phyloP scores from a whole-genome alignment of 2,329 filamentous ascomycete genomes.

The Knoxdaviesia proteae region DNA sequence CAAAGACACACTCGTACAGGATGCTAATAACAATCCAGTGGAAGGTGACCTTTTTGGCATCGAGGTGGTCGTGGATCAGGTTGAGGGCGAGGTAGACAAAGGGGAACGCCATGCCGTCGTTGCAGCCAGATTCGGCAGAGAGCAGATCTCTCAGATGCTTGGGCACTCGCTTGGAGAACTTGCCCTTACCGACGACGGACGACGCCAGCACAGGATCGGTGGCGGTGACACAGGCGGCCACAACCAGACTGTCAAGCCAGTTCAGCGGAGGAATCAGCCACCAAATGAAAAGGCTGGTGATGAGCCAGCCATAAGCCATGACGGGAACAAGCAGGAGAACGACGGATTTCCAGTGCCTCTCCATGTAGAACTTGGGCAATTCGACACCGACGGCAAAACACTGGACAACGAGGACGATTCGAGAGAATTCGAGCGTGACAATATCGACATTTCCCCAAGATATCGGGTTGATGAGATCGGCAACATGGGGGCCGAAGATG shows the following conservation, averaged over 20 bases:
- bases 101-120: conserved; percentile 98
- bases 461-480: conserved; percentile 55
- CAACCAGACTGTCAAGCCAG: conserved; percentile 76
- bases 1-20: conserved; percentile 89
- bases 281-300: conserved; percentile 88
- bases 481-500: conserved; percentile 72
- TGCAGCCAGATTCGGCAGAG: conserved; percentile 93
- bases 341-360: conserved; percentile 89
- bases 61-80: conserved; percentile 59
- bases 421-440: conserved; percentile 73
- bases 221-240: conserved; percentile 86
- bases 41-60: conserved; percentile 48
- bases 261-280: conserved; percentile 60
- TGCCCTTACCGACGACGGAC: conserved; percentile 95
- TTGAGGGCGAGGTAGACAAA: conserved; percentile 90
- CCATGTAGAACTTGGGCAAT: conserved; percentile 89
- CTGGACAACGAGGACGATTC: conserved; percentile 76
- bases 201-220: conserved; percentile 94
- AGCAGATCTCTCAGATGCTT: conserved; percentile 92
- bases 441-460: conserved; percentile 71
- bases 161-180: conserved; percentile 91
- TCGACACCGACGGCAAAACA: conserved; percentile 86
- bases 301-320: conserved; percentile 91
- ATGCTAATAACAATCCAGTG: conserved; percentile 83
- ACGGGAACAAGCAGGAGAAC: conserved; percentile 73